Base-by-base conservation (phyloP, 129 eudicot genomes). In the carrot (Daucus carota) region DNA sequence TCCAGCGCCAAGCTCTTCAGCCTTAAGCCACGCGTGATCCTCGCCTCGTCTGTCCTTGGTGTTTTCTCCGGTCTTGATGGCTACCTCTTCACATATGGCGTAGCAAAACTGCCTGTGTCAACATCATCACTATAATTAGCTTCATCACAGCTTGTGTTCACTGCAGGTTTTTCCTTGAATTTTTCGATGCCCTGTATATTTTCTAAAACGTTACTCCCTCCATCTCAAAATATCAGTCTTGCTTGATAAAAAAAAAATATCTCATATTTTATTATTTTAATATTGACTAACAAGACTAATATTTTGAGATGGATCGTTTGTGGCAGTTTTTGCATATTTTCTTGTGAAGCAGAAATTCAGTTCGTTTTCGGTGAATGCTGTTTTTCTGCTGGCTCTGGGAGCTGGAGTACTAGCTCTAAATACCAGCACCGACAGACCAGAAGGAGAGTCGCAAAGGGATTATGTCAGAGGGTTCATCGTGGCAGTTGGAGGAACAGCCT, bases 281-380 rank as follows among this genome's bases (percentile, higher is more conserved):
- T n/a, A n/a, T n/a, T n/a, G n/a, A n/a, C n/a, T n/a, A n/a, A n/a
- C n/a, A n/a, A n/a, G n/a, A n/a, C n/a, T n/a, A n/a, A n/a, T n/a
- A n/a, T n/a, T n/a, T n/a, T n/a, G n/a, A n/a, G n/a, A n/a, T n/a
- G n/a, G n/a, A n/a, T n/a, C n/a, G n/a, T 52, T 22, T 8, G 2
- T 22, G 22, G 88, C 88, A 20, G 28, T 75, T 3, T 88, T 83
- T 43, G 84, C 85, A 1, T 82, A 47, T 70, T 12, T 85, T 3
- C 67, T 88, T 13, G 85, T 85, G 75, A 83, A 83, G 60, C 88
- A 81, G 44, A 85, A 81, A 77, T 83, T 88, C 48, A 88, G 86
- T 12, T 73, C 85, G 5, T 36, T 36, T 36, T 36, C 40, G 40
- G 40, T 36, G 2, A 36, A 36, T 36, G 40, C 40, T 36, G 40